These are phyloP conservation scores for Xylariaceae sp. DNA, from an alignment of 2,329 filamentous ascomycete species.

Conservation along the genomic window DNA sequence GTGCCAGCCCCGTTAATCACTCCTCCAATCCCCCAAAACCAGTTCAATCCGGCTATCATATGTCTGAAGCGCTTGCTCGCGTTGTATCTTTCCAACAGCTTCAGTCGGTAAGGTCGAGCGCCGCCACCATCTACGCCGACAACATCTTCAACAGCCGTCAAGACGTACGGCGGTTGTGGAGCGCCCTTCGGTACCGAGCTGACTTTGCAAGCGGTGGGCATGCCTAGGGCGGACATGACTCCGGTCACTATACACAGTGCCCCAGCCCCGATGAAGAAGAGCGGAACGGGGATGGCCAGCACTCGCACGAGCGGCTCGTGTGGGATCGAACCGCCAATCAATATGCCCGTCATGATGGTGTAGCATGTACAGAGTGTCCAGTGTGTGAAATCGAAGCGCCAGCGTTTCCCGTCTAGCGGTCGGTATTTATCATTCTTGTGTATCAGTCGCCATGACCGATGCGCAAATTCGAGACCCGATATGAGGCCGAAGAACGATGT, in stretches of 20 bases:
- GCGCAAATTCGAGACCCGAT: constrained; percentile 48
- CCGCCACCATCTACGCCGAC: constrained; percentile 61
- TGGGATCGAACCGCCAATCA: constrained; percentile 47
- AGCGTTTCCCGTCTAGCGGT: constrained; percentile 43
- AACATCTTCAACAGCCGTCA: constrained; percentile 63
- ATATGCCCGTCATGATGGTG: constrained; percentile 42
- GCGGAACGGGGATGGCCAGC: constrained; percentile 46
- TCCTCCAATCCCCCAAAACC: constrained; percentile 51
- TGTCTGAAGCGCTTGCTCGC: constrained; percentile 48
- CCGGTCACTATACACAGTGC: constrained; percentile 37
- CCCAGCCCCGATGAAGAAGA: constrained; percentile 45
- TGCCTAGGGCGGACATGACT: constrained; percentile 30
- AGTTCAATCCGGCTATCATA: constrained; percentile 49
- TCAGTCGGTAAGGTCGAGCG: constrained; percentile 47
- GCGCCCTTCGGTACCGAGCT: constrained; percentile 58
- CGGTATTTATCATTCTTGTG: constrained; percentile 45
- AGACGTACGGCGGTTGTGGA: constrained; percentile 53
- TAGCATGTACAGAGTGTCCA: constrained; percentile 43
- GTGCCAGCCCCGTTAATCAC: constrained; percentile 41
- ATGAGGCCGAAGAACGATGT: constrained; percentile 51
- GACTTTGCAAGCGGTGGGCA: constrained; percentile 53
- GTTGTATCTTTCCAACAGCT: constrained; percentile 45
- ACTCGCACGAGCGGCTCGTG: constrained; percentile 44
- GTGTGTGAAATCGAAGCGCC: constrained; percentile 47
- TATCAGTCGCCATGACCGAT: constrained; percentile 44